Evolutionary conservation across 768 basidiomycete species (phyloP), one percentile per base, ranked within the genome.

Genomic region (Tulasnella sp.): DNA sequence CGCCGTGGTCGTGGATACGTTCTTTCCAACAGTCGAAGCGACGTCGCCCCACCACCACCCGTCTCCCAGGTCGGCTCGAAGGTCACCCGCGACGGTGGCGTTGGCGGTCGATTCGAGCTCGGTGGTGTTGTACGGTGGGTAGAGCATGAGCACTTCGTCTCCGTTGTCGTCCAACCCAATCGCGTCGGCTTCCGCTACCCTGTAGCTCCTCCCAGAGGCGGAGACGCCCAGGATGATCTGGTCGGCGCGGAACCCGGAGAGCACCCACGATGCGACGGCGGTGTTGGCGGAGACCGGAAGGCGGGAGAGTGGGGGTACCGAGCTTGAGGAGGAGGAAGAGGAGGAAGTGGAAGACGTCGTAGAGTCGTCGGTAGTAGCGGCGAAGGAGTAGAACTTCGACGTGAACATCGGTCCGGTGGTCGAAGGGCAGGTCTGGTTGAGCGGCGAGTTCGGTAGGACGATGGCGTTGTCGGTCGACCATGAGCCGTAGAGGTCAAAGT

Each of bases 191-290:
- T 44, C 35, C 22, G 52, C 47, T 34, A 71, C 70, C 19, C 62
- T 34, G 47, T 71, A 71, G n/a, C 32, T 35, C 70, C 70, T 71
- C 36, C 70, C 70, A 39, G 44, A 34, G 9, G 70, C 44, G 22
- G 44, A 63, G 14, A 71, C 70, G 26, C 70, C 70, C 17, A 71
- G 32, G 17, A 71, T 47, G 52, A 71, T 71, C 34, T 71, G 70
- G 41, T 71, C 70, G 9, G 70, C 4, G 34, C 70, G 70, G 70
- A 71, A 71, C n/a, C 70, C 70, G 26, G 70, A 71, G 5, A 71
- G 34, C 12, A 42, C 41, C 70, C 70, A 71, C 5, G 70, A 71
- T 11, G 70, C 70, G 35, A 71, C 40, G 62, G 70, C 47, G 52
- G 70, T 71, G 35, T 35, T 71, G 19, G 70, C 70, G 36, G 32